Evolutionary conservation across 1,284 basidiomycete species (phyloP).

Genomic region (Ustilago shanxiensis): DNA sequence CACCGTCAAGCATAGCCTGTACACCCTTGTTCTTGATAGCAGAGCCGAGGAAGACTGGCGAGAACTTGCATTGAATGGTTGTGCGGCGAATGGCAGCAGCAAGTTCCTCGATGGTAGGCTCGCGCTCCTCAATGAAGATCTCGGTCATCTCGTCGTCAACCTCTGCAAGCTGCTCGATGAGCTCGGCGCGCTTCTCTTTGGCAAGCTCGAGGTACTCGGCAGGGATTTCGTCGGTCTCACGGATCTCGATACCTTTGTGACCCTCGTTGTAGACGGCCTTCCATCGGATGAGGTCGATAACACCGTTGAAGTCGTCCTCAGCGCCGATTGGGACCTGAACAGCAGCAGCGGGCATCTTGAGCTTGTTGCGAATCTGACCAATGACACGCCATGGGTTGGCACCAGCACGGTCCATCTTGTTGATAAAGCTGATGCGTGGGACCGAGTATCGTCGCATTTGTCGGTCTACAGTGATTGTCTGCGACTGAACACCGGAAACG

Average conservation of each 20-base stretch:
- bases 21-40: conserved; percentile 98
- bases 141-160: conserved; percentile 96
- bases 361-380: conserved; percentile 89
- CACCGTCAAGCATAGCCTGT: conserved; percentile 92
- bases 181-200: conserved; percentile 75
- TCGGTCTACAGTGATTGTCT: conserved; percentile 98
- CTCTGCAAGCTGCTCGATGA: conserved; percentile 95
- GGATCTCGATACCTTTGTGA: conserved; percentile 86
- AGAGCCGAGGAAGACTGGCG: conserved; percentile 95
- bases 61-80: conserved; percentile 89
- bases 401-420: conserved; percentile 99
- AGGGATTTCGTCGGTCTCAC: conserved; percentile 91
- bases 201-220: conserved; percentile 74
- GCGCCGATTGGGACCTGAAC: conserved; percentile 95
- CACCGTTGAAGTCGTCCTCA: conserved; percentile 87
- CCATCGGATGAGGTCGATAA: conserved; percentile 95
- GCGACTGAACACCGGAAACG: conserved; percentile 95
- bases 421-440: conserved; percentile 95
- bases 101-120: conserved; percentile 76
- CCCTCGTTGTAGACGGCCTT: conserved; percentile 95
- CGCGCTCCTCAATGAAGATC: conserved; percentile 81
- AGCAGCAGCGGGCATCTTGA: conserved; percentile 92
- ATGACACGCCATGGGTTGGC: conserved; percentile 97
- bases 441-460: conserved; percentile 97
- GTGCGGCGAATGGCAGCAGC: conserved; percentile 86